Evolutionary conservation across 2,329 filamentous ascomycete species (phyloP).

Genomic region (Arachnomyces sp.): DNA sequence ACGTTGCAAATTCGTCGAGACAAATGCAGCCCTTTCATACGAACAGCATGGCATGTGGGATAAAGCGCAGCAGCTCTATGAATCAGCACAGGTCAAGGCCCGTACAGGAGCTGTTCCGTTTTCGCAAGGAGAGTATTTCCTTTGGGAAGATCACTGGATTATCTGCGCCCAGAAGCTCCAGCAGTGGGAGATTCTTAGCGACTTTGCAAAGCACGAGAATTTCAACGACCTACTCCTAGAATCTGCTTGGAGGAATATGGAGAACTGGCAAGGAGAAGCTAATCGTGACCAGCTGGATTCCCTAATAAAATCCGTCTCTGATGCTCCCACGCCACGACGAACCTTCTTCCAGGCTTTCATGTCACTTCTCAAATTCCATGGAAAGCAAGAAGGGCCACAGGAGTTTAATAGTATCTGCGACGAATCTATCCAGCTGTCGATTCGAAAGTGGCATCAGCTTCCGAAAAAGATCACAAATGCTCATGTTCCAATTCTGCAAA

Average conservation of each 20-base stretch:
- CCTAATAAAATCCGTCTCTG: conserved; percentile 94
- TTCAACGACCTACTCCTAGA: conserved; percentile 93
- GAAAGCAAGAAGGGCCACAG: conserved; percentile 68
- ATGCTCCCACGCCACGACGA: conserved; percentile 86
- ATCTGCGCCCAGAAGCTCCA: conserved; percentile 96
- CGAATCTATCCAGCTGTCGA: conserved; percentile 93
- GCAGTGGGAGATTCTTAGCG: conserved; percentile 96
- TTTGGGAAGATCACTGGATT: conserved; percentile 99
- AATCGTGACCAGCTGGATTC: conserved; percentile 84
- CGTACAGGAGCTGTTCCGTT: conserved; percentile 93
- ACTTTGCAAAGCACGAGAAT: conserved; percentile 98
- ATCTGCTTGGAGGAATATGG: conserved; percentile 89
- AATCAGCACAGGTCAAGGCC: conserved; percentile 93
- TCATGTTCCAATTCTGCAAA: conserved; percentile 88
- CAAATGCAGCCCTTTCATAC: conserved; percentile 91
- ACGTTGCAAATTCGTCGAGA: conserved; percentile 93
- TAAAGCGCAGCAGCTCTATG: conserved; percentile 94
- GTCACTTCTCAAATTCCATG: conserved; percentile 87
- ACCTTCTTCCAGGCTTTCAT: conserved; percentile 99
- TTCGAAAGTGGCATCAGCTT: conserved; percentile 98
- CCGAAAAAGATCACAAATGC: conserved; percentile 88
- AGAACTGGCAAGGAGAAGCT: conserved; percentile 83
- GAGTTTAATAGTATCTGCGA: conserved; percentile 91
- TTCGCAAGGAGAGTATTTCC: conserved; percentile 92
- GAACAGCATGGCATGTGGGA: conserved; percentile 99